Evolutionary conservation across 768 basidiomycete species (phyloP).

Genomic region (Pleurotus ostreatus): DNA sequence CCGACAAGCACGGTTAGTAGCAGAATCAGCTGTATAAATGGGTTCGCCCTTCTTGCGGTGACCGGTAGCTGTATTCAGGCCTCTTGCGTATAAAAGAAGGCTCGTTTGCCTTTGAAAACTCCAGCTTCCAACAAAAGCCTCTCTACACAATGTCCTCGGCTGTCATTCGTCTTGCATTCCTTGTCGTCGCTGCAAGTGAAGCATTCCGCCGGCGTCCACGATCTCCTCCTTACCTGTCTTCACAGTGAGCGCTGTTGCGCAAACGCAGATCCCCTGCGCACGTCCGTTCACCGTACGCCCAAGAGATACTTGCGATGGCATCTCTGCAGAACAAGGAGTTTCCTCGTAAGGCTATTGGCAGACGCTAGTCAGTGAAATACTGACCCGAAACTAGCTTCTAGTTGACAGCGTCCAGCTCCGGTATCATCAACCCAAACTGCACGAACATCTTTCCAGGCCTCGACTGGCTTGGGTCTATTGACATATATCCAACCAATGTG

Average conservation of each 20-base stretch:
- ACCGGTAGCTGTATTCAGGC: too few species aligned
- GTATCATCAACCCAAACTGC: slow-evolving; percentile 47
- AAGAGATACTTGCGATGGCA: slow-evolving; percentile 55
- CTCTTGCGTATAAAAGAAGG: too few species aligned
- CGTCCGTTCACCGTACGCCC: slow-evolving; percentile 46
- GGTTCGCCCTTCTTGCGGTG: too few species aligned
- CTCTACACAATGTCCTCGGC: neutral
- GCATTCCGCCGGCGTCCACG: neutral
- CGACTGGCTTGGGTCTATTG: neutral
- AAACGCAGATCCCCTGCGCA: slow-evolving; percentile 28
- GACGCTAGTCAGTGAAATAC: neutral
- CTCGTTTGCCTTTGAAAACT: too few species aligned
- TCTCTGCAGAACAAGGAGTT: slow-evolving; percentile 41
- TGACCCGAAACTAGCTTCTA: slow-evolving; percentile 39
- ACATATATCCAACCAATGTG: slow-evolving; percentile 16
- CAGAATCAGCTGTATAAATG: too few species aligned
- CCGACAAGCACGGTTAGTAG: too few species aligned
- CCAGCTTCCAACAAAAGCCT: neutral
- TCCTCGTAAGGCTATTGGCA: slow-evolving; percentile 36
- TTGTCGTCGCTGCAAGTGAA: neutral
- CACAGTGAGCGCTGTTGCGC: slow-evolving; percentile 8
- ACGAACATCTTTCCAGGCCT: slow-evolving; percentile 46
- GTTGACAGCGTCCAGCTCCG: slow-evolving; percentile 48
- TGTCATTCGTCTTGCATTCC: neutral
- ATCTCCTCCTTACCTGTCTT: neutral